Evolutionary conservation across 768 basidiomycete genomes (phyloP).

Genomic region (Podaxis carcinomalis): DNA sequence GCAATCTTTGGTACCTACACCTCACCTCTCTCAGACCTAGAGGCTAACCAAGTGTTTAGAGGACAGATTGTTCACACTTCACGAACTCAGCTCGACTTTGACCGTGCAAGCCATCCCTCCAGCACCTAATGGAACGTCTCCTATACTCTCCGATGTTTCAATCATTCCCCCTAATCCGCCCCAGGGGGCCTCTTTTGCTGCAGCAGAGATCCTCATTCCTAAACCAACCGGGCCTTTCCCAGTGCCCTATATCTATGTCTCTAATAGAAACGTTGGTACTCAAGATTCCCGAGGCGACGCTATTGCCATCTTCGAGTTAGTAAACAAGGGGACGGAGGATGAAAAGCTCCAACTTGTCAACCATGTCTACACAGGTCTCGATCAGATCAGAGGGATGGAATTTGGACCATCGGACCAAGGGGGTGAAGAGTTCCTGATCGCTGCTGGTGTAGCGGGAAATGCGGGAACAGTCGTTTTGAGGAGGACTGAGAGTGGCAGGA

Average conservation of each 20-base stretch:
- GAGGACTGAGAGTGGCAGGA: slow-evolving; percentile 48
- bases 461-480: slow-evolving; percentile 56
- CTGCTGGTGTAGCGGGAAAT: slow-evolving; percentile 46
- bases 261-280: slow-evolving; percentile 56
- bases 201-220: slow-evolving; percentile 63
- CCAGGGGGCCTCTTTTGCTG: slow-evolving; percentile 36
- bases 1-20: slow-evolving; percentile 25
- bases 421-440: slow-evolving; percentile 47
- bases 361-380: slow-evolving; percentile 18
- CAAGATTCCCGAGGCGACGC: slow-evolving; percentile 48
- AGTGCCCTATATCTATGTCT: slow-evolving; percentile 55
- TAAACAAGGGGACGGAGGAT: slow-evolving; percentile 20
- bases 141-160: slow-evolving; percentile 43
- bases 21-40: slow-evolving; percentile 27
- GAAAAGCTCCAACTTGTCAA: slow-evolving; percentile 25
- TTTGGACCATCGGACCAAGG: slow-evolving; percentile 43
- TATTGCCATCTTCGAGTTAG: slow-evolving; percentile 44
- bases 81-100: slow-evolving; percentile 54
- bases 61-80: slow-evolving; percentile 45
- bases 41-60: slow-evolving; percentile 26
- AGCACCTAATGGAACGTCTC: slow-evolving; percentile 46
- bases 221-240: slow-evolving; percentile 41
- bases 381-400: slow-evolving; percentile 66
- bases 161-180: slow-evolving; percentile 39
- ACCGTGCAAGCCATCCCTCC: slow-evolving; percentile 54